phyloP scores from a whole-genome alignment of 2,329 filamentous ascomycete species.

The Saccharata proteae region DNA sequence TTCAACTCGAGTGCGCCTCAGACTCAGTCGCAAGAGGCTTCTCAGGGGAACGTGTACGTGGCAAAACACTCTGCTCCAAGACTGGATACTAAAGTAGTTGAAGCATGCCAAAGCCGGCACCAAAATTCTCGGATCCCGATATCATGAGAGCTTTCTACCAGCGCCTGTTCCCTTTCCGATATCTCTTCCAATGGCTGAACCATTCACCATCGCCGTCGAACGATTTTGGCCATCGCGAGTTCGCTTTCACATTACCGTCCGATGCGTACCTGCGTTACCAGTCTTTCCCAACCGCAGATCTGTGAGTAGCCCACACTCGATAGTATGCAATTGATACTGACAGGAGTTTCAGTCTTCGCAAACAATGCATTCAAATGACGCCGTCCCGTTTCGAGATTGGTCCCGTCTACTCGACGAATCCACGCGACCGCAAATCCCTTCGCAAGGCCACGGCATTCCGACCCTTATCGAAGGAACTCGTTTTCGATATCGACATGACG shows the following conservation, averaged over 20 bases:
- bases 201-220: slow-evolving; percentile 75
- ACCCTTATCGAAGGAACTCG: slow-evolving; percentile 82
- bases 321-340: not conserved
- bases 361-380: slow-evolving; percentile 78
- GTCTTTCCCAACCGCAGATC: slow-evolving; percentile 56
- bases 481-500: slow-evolving; percentile 98
- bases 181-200: slow-evolving; percentile 96
- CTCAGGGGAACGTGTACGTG: slow-evolving; percentile 10
- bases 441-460: slow-evolving; percentile 72
- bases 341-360: slow-evolving; percentile 53
- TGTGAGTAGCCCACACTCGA: slow-evolving; percentile 27
- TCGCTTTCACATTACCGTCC: slow-evolving; percentile 87
- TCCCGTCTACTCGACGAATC: slow-evolving; percentile 90
- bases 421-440: slow-evolving; percentile 80
- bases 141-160: slow-evolving; percentile 92
- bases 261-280: slow-evolving; percentile 91
- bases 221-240: slow-evolving; percentile 89
- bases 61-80: slow-evolving; percentile 20
- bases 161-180: slow-evolving; percentile 86
- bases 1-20: slow-evolving; percentile 42
- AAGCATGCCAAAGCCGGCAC: too few relatives aligned
- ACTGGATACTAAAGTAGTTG: too few relatives aligned
- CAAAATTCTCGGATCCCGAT: slow-evolving; percentile 56
- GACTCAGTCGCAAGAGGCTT: not conserved
- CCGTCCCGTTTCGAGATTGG: slow-evolving; percentile 96